Evolutionary conservation across 23 red algal genomes (phyloP).

Genomic region (Gracilaria domingensis): DNA sequence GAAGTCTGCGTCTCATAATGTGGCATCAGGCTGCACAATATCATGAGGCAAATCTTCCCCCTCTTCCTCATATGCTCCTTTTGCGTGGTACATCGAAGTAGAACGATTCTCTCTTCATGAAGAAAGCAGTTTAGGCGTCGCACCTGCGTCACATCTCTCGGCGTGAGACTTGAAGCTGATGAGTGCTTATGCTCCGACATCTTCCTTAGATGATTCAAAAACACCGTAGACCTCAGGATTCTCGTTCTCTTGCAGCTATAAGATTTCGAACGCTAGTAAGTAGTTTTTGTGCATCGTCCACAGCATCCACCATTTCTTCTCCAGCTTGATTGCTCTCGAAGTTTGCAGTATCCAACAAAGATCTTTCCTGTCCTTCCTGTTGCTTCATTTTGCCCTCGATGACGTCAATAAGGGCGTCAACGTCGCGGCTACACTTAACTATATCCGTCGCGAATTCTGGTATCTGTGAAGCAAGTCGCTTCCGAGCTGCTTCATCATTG

Average conservation of each 20-base stretch:
- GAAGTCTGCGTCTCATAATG: background rate
- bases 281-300: conserved; percentile 62
- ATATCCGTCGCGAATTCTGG: conserved; percentile 69
- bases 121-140: too few relatives aligned
- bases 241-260: conserved; percentile 59
- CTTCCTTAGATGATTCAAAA: background rate
- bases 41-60: background rate
- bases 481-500: conserved; percentile 43
- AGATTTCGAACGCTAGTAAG: conserved; percentile 54
- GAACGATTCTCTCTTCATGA: too few relatives aligned
- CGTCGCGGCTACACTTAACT: conserved; percentile 29
- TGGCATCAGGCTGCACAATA: background rate
- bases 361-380: conserved; percentile 43
- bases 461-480: conserved; percentile 26
- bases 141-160: background rate
- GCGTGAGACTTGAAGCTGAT: background rate
- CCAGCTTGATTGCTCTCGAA: conserved; percentile 53
- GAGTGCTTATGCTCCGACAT: background rate
- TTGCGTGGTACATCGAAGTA: background rate
- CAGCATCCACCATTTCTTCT: conserved; percentile 62
- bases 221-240: conserved; percentile 17
- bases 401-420: conserved; percentile 37
- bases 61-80: background rate
- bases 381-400: conserved; percentile 61
- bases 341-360: conserved; percentile 49